Conservation (phyloP, 139 green algal species). For the Chlorella sp. region DNA sequence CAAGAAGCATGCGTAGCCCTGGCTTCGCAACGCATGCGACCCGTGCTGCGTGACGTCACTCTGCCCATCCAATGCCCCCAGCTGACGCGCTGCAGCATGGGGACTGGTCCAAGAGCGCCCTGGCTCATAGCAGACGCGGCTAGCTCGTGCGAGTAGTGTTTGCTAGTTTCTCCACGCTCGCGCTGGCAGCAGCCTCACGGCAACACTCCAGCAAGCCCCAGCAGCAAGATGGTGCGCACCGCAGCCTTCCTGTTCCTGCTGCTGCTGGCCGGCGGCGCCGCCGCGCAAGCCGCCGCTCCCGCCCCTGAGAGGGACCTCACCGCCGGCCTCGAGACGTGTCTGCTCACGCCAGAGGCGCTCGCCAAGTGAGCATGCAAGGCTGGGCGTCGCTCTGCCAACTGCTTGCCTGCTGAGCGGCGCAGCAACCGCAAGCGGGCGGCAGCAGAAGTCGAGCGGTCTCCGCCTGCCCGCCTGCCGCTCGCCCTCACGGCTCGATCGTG, state of each 20-base stretch:
- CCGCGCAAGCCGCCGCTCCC: not conserved
- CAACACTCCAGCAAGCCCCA: not conserved
- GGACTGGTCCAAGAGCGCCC: too few species aligned
- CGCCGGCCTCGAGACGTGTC: not conserved
- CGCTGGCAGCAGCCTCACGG: not conserved
- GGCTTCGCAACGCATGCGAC: not conserved
- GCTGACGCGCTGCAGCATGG: too few species aligned
- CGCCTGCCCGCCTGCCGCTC: not conserved
- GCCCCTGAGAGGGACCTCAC: not conserved
- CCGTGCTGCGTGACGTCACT: too few species aligned
- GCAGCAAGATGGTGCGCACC: not conserved
- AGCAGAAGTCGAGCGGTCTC: not conserved
- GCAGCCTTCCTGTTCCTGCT: not conserved
- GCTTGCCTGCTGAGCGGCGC: not conserved
- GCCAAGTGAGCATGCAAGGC: slow-evolving; percentile 2
- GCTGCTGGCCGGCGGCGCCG: not conserved
- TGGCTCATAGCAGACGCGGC: too few species aligned
- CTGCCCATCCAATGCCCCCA: too few species aligned
- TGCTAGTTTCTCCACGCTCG: not conserved
- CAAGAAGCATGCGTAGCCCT: too few species aligned
- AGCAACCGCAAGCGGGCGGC: too few species aligned
- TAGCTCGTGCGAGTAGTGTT: too few species aligned
- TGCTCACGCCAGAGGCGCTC: not conserved
- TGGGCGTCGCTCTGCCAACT: not conserved
- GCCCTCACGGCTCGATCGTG: not conserved